Base-by-base conservation (phyloP, 2,329 filamentous ascomycete species). In the Botrytis paeoniae region DNA sequence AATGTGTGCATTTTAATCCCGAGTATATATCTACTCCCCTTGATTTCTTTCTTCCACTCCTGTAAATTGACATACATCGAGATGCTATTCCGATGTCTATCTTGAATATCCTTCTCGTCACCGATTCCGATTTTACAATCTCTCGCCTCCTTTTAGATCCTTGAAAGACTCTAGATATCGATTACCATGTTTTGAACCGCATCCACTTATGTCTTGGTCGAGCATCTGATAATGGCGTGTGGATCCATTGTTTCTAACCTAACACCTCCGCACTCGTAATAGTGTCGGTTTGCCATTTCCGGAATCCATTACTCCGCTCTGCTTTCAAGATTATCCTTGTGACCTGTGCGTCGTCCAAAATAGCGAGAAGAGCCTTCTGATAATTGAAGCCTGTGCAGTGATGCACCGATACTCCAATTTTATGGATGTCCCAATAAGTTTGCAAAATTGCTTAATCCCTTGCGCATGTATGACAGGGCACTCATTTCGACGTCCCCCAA, bases 1-100 rank as follows among this genome's bases (percentile, higher is more conserved):
- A 6, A n/a, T 2, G 3, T n/a, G 12, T 6, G 2, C 5, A 4
- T 51, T 3, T n/a, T 1, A 6, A 16, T 57, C 0, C 1, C 51
- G 14, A 29, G 14, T 57, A 18, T 18, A 14, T 18, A 57, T 29
- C 3, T 57, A 18, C n/a, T 32, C 2, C 25, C 5, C 14, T 14
- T 1, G 18, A 9, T 54, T 18, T 0, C n/a, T 57, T 32, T 57
- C n/a, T 29, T 57, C 7, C 6, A 57, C 3, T 18, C n/a, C n/a
- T 9, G 16, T 18, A 57, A 9, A 57, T 29, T 57, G 14, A 57
- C 51, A 57, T 8, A 18, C n/a, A 57, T 29, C n/a, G 7, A 3
- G 51, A 29, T 57, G n/a, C 7, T 32, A 9, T 18, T 18, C 51
- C 29, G n/a, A 32, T 18, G 1, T 29, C n/a, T 29, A 32, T 29